These are phyloP conservation scores for Talaromyces nanjingensis DNA, from an alignment of 495 filamentous ascomycete genomes.

Conservation along the genomic window DNA sequence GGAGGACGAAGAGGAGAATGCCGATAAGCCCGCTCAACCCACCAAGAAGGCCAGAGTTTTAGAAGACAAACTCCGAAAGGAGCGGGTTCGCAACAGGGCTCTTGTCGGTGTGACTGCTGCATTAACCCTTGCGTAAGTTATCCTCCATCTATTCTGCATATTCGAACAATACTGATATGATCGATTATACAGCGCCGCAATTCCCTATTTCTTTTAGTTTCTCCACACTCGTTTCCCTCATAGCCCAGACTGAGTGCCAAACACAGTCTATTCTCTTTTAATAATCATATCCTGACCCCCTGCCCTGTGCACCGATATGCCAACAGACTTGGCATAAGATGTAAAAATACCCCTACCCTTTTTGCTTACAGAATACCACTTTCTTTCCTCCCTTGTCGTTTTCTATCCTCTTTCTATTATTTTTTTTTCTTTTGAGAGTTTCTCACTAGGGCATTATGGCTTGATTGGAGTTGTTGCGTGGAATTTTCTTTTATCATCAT, in stretches of 20 bases:
- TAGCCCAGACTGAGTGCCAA: background rate
- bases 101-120: conserved; percentile 77
- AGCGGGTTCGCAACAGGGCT: conserved; percentile 75
- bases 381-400: conserved; percentile 4
- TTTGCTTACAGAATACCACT: conserved; percentile 4
- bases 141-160: background rate
- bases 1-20: conserved; percentile 47
- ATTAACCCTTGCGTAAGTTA: conserved; percentile 79
- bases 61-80: conserved; percentile 68
- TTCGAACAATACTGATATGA: conserved; percentile 13
- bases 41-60: conserved; percentile 71
- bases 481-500: background rate
- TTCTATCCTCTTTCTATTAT: background rate
- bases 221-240: background rate
- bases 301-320: background rate
- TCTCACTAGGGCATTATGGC: conserved; percentile 7
- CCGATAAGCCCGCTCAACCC: conserved; percentile 37
- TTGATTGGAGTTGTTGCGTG: conserved; percentile 4
- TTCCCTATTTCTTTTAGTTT: conserved; percentile 40
- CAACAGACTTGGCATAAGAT: conserved; percentile 5
- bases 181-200: conserved; percentile 30
- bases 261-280: conserved; percentile 1
- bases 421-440: conserved; percentile 11
- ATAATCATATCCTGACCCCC: conserved; percentile 2
- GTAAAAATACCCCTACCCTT: conserved; percentile 10